Base-by-base conservation (phyloP, 2,329 filamentous ascomycete species). In the Apiospora aurea region DNA sequence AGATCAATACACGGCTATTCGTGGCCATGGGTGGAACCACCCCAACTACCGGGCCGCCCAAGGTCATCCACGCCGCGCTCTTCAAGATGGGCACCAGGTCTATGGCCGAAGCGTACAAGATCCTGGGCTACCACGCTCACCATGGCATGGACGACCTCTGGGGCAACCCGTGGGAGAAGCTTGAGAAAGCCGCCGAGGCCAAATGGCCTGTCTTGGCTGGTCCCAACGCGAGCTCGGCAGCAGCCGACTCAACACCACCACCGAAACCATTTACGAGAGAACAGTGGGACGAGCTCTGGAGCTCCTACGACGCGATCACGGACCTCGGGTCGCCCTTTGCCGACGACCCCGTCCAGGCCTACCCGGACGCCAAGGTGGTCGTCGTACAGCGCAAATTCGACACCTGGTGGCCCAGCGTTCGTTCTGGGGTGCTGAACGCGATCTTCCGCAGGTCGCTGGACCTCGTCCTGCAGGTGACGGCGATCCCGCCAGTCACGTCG, bases 401-500 rank as follows among this genome's bases (percentile, higher is more conserved):
- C 1, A 38, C 72, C n/a, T 77, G 76, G 76, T 77, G 75, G 75
- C 69, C 47, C 4, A 77, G 75, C 67, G 76, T 73, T 47, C 57
- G 70, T n/a, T 72, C 80, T 76, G 69, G 71, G 71, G 34, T 77
- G 73, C 16, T 73, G 46, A 70, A 78, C 34, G 49, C 82, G 44
- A 21, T 73, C 8, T 74, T 70, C 26, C 44, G 46, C 26, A 69
- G 51, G 16, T 41, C 72, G 11, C 11, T 41, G 13, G 24, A 67
- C 34, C 10, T 41, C 8, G 24, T 72, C 26, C 14, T 72, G 10
- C 26, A 66, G 34, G 69, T 70, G n/a, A 41, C 72, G 21, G 24
- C 44, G 2, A 53, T 46, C 4, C 75, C 76, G 3, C 75, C 75
- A 75, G 78, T 82, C 24, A 81, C 72, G 21, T 71, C 71, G 6